Evolutionary conservation across 768 basidiomycete genomes (phyloP).

Genomic region (Mycena latifolia): DNA sequence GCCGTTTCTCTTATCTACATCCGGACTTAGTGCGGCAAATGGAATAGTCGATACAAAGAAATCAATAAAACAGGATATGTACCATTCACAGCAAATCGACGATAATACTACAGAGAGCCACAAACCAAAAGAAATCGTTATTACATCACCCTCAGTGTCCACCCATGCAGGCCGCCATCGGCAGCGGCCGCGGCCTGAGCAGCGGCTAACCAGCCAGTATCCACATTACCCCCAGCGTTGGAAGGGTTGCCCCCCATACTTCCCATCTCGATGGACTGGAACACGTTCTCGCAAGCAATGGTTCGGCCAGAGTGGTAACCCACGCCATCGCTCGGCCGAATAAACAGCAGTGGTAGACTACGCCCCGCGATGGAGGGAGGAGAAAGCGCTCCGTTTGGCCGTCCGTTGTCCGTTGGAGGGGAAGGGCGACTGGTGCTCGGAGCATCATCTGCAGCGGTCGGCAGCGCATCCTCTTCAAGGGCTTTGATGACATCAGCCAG

Average conservation of each 20-base stretch:
- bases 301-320: constrained; percentile 91
- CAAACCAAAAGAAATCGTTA: constrained; percentile 35
- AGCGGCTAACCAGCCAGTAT: constrained; percentile 80
- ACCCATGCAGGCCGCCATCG: constrained; percentile 78
- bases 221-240: constrained; percentile 61
- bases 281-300: constrained; percentile 85
- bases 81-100: constrained; percentile 55
- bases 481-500: constrained; percentile 82
- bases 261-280: constrained; percentile 75
- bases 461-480: constrained; percentile 76
- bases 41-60: constrained; percentile 36
- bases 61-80: constrained; percentile 36
- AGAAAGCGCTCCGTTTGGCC: constrained; percentile 45
- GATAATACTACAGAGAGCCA: constrained; percentile 47
- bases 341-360: constrained; percentile 84
- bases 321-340: constrained; percentile 85
- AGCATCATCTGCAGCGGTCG: constrained; percentile 52
- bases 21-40: constrained; percentile 14
- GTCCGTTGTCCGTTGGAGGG: constrained; percentile 40
- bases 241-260: constrained; percentile 61
- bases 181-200: constrained; percentile 76
- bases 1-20: too few species aligned
- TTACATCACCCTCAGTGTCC: constrained; percentile 86
- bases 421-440: constrained; percentile 52
- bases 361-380: constrained; percentile 72